Percentiles rank a stretch among this genome's conserved stretches.
These are phyloP conservation scores for Wakefieldia striispora DNA, from an alignment of 768 basidiomycete species.

Conservation along the genomic window DNA sequence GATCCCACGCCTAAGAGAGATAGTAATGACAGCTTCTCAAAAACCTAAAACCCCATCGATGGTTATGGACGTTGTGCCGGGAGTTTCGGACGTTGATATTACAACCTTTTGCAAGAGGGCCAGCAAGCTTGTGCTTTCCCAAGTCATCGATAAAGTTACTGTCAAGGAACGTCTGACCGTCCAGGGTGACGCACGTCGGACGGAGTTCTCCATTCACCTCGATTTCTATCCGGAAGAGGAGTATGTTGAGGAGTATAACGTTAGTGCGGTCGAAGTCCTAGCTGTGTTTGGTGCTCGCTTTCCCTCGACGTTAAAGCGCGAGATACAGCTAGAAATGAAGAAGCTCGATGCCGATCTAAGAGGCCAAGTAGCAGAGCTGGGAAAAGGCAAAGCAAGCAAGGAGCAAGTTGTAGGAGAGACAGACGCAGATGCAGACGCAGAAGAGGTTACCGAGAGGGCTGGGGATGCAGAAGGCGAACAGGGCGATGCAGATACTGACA, in stretches of 20 bases:
- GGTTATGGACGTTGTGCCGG: slow-evolving; percentile 70
- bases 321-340: slow-evolving; percentile 84
- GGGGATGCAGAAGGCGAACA: slow-evolving; percentile 73
- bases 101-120: slow-evolving; percentile 86
- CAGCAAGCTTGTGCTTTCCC: slow-evolving; percentile 80
- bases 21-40: slow-evolving; percentile 97
- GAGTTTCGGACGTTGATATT: slow-evolving; percentile 52
- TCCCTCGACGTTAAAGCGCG: slow-evolving; percentile 77
- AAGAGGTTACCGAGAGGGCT: slow-evolving; percentile 38
- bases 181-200: slow-evolving; percentile 66
- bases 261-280: slow-evolving; percentile 70
- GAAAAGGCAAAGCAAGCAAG: slow-evolving; percentile 64
- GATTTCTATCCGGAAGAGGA: slow-evolving; percentile 85
- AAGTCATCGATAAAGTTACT: slow-evolving; percentile 77
- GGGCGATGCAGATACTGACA: slow-evolving; percentile 81
- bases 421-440: slow-evolving; percentile 51
- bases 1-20: slow-evolving; percentile 97
- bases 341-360: slow-evolving; percentile 77
- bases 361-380: slow-evolving; percentile 75
- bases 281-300: slow-evolving; percentile 70
- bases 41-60: slow-evolving; percentile 98
- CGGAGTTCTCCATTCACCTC: slow-evolving; percentile 78
- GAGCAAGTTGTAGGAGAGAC: slow-evolving; percentile 42
- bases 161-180: slow-evolving; percentile 77
- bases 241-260: slow-evolving; percentile 79